Base-by-base conservation (phyloP, 768 basidiomycete species). In the Boletus bicolor region DNA sequence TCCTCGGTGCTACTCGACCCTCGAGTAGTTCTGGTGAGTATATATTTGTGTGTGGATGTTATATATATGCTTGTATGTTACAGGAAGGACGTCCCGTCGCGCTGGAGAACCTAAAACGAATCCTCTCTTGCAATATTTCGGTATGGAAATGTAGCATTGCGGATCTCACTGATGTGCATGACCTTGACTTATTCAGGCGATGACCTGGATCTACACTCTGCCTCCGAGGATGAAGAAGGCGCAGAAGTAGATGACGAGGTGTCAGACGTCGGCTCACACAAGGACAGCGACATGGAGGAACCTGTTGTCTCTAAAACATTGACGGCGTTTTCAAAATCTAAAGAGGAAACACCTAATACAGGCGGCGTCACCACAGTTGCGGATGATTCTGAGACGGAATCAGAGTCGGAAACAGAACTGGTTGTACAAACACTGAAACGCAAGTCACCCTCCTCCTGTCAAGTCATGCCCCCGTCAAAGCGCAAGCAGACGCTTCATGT, bases 191-290 rank as follows among this genome's bases (percentile, higher is more conserved):
- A 2, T 62, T 45, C 55, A 76, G 79, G 68, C 7, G 63, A 73
- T 54, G 73, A 78, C 43, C 60, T 85, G 38, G 77, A 77, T 38
- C 63, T 84, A 17, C 79, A 81, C 32, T 83, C 82, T 28, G 82
- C 76, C 21, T 80, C 79, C 8, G 82, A 83, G 59, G 67, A 72
- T 17, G 70, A 70, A 4, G 62, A 65, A 38, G 37, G 0, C 7
- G 51, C 58, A 35, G 66, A 59, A 7, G 62, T 62, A 8, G 61
- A 56, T 8, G 70, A 65, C 19, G 61, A 65, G 4, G 59, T 56
- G 8, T 53, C 58, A 5, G 61, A 64, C 35, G 32, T 37, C 11
- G 61, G 58, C 28, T 61, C 62, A 19, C 58, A 64, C 36, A 59
- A 62, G 37, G 68, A 67, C 42, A 67, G 68, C 37, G 69, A 69